Base-by-base conservation (phyloP, 371 early-diverging fungal species). In the Mortierella sp. region DNA sequence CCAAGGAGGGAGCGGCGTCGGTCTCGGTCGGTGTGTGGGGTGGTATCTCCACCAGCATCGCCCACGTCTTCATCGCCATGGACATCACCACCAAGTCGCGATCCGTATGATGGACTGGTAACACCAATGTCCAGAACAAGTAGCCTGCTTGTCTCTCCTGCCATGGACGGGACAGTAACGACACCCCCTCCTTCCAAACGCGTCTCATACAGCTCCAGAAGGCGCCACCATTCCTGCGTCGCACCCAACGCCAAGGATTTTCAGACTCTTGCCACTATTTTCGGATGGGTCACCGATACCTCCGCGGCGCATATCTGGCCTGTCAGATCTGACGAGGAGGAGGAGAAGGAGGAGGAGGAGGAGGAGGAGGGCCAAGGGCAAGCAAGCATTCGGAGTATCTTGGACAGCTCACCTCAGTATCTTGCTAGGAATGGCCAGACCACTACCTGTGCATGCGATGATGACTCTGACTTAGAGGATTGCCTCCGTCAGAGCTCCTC, bases 221-320 rank as follows among this genome's bases (percentile, higher is more conserved):
- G 91, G 71, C 85, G 92, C 67, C 91, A 88, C 73, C 91, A 91
- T 75, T 88, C 91, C 61, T 88, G 84, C 61, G 87, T 88, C 31
- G 89, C 87, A 26, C 79, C 89, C 37, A 88, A 79, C 61, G 82
- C 89, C 3, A 86, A 86, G 51, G 91, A 91, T 73, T 90, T 89
- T 59, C 77, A 87, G 24, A 82, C 90, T 6, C 82, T 92, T 5
- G 90, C 92, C 6, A 89, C 89, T 1, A 91, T 92, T 28, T 91
- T 91, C 79, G 92, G 92, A 14, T 92, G 93, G 92, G 90, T 90
- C 14, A 89, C 77, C 2, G 67, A 64, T 21, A 48, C 53, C 24
- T 55, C 86, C 5, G 57, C 72, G 2, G n/a, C 53, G 28, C 54
- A 69, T 37, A 43, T 53, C 24, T 76, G 76, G 78, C 59, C 76